Evolutionary conservation across 371 early-diverging fungal genomes (phyloP).

Genomic region (Batkoa obscura): DNA sequence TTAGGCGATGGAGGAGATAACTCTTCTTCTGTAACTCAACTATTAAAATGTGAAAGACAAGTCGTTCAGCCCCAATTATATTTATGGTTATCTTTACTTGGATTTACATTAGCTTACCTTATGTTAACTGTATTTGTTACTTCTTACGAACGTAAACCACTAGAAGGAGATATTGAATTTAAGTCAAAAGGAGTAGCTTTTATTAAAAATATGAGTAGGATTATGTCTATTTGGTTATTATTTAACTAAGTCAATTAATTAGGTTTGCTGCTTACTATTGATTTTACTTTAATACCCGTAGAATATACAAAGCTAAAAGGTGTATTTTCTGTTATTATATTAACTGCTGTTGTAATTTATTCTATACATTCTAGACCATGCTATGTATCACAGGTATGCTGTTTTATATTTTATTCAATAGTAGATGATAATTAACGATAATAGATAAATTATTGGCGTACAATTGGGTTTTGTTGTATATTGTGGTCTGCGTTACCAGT

Average conservation of each 20-base stretch:
- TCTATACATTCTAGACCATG: conserved; percentile 19
- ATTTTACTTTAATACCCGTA: conserved; percentile 17
- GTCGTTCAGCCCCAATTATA: conserved; percentile 17
- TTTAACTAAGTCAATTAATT: too few species aligned
- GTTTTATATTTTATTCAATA: background rate
- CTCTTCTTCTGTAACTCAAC: background rate
- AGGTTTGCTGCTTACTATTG: conserved; percentile 18
- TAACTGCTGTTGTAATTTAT: conserved; percentile 16
- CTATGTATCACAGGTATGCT: conserved; percentile 18
- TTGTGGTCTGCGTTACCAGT: conserved; percentile 27
- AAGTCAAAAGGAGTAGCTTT: conserved; percentile 45
- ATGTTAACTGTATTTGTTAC: conserved; percentile 44
- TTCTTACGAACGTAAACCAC: conserved; percentile 39
- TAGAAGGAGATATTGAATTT: conserved; percentile 41
- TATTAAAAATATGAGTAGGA: conserved; percentile 27
- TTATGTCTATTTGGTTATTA: too few species aligned
- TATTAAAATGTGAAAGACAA: conserved; percentile 6
- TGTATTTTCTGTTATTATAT: conserved; percentile 17
- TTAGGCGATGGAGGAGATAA: background rate
- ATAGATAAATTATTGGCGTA: conserved; percentile 27
- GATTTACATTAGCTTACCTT: conserved; percentile 35
- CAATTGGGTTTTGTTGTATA: conserved; percentile 26
- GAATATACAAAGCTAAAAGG: conserved; percentile 16
- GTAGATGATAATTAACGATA: background rate
- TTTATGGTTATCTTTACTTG: conserved; percentile 27